Evolutionary conservation across 495 filamentous ascomycete genomes (phyloP).

Genomic region (Aspergillus carlsbadensis): DNA sequence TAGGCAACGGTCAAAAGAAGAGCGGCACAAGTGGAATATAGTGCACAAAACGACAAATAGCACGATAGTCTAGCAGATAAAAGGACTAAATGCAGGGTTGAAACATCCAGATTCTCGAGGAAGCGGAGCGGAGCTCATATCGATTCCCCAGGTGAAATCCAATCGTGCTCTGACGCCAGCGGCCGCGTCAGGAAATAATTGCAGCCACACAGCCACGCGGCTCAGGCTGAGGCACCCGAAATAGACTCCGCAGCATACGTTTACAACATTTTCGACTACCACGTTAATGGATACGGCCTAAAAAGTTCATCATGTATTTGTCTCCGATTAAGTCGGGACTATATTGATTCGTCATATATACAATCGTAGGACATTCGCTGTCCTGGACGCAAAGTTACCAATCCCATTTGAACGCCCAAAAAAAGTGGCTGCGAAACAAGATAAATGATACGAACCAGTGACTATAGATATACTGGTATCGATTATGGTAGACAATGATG

Average conservation of each 20-base stretch:
- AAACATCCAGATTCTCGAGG: not conserved
- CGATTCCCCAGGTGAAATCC: not conserved
- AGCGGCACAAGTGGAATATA: not conserved
- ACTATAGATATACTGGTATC: not conserved
- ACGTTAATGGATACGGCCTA: too few species aligned
- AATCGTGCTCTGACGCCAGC: not conserved
- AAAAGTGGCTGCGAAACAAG: not conserved
- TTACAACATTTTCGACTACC: not conserved
- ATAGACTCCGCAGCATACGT: not conserved
- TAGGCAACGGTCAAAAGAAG: not conserved
- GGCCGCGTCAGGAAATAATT: not conserved
- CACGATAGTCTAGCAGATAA: not conserved
- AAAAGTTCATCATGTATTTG: too few species aligned
- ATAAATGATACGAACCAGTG: not conserved
- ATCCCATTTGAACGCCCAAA: constrained; percentile 2
- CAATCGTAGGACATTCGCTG: not conserved
- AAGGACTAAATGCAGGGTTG: not conserved
- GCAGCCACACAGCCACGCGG: not conserved
- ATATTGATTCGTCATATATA: constrained; percentile 1
- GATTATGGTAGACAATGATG: not conserved
- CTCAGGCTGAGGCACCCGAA: not conserved
- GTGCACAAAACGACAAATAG: not conserved
- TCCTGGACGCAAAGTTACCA: not conserved
- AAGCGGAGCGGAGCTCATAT: not conserved
- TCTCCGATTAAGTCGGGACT: not conserved